These are phyloP conservation scores for Chaetoscypha palmicola DNA, from an alignment of 2,329 filamentous ascomycete species.

Conservation along the genomic window DNA sequence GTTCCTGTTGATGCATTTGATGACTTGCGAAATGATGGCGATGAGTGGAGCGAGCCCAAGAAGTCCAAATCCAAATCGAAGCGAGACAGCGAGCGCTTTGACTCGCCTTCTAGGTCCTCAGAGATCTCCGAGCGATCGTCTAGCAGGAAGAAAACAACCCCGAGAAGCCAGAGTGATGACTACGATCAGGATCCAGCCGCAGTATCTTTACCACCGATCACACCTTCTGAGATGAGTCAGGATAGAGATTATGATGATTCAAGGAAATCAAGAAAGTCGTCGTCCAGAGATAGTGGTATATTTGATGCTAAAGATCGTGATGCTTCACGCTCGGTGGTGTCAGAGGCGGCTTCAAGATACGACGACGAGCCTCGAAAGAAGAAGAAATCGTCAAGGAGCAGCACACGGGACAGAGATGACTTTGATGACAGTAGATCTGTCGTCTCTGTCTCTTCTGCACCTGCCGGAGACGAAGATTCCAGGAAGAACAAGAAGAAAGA, in stretches of 20 bases:
- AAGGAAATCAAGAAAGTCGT: slow-evolving; percentile 31
- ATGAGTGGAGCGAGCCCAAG: slow-evolving; percentile 31
- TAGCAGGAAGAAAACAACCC: slow-evolving; percentile 23
- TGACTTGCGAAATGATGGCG: slow-evolving; percentile 29
- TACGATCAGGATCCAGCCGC: slow-evolving; percentile 27
- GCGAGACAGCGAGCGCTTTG: slow-evolving; percentile 26
- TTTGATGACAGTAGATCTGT: slow-evolving; percentile 42
- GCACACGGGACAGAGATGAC: slow-evolving; percentile 39
- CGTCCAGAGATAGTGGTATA: slow-evolving; percentile 35
- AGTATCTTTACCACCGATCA: slow-evolving; percentile 26
- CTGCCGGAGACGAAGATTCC: slow-evolving; percentile 31
- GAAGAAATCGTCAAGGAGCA: slow-evolving; percentile 29
- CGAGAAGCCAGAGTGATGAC: slow-evolving; percentile 18
- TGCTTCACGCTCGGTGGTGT: slow-evolving; percentile 44
- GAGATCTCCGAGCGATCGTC: slow-evolving; percentile 16
- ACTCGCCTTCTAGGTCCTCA: slow-evolving; percentile 19
- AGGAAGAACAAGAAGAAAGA: slow-evolving; percentile 34
- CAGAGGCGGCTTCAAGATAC: slow-evolving; percentile 34
- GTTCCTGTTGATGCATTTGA: slow-evolving; percentile 29
- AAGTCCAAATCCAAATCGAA: slow-evolving; percentile 33
- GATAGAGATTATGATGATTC: slow-evolving; percentile 31
- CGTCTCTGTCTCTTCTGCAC: slow-evolving; percentile 39
- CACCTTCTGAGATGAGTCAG: slow-evolving; percentile 24
- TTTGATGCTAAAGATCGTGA: slow-evolving; percentile 35
- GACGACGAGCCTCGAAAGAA: slow-evolving; percentile 16